Conservation (phyloP, 495 filamentous ascomycete genomes). For the Podospora pseudocomata region DNA sequence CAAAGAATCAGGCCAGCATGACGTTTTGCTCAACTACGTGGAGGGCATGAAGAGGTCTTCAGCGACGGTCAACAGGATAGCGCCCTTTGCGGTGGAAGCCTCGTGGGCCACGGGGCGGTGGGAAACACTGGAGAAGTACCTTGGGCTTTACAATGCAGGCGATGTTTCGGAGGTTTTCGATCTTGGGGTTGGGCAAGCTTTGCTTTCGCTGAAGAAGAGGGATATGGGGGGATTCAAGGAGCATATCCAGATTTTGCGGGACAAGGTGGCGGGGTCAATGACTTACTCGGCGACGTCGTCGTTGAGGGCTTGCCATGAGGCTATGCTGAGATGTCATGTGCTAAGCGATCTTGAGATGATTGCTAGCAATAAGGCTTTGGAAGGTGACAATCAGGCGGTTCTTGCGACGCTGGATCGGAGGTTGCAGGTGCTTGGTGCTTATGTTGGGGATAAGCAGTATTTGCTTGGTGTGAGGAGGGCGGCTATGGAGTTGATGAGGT, state of each 20-base stretch:
- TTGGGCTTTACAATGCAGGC: conserved; percentile 48
- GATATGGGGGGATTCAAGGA: conserved; percentile 53
- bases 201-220: conserved; percentile 60
- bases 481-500: conserved; percentile 72
- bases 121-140: conserved; percentile 67
- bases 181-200: conserved; percentile 67
- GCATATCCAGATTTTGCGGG: conserved; percentile 61
- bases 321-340: conserved; percentile 78
- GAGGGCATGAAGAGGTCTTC: conserved; percentile 64
- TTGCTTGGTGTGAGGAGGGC: conserved; percentile 83
- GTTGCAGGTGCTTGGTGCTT: conserved; percentile 79
- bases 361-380: conserved; percentile 45
- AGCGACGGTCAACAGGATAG: conserved; percentile 52
- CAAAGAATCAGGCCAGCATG: conserved; percentile 87
- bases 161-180: conserved; percentile 71
- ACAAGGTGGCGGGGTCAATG: conserved; percentile 67
- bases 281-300: conserved; percentile 71
- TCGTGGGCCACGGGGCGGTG: conserved; percentile 85
- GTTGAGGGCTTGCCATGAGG: conserved; percentile 74
- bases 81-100: conserved; percentile 83
- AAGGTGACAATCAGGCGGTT: conserved; percentile 43
- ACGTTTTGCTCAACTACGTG: conserved; percentile 79
- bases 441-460: conserved; percentile 88
- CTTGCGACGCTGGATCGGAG: conserved; percentile 65
- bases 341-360: conserved; percentile 85